phyloP scores from a whole-genome alignment of 148 eudicot genomes.

The Selenicereus undatus region DNA sequence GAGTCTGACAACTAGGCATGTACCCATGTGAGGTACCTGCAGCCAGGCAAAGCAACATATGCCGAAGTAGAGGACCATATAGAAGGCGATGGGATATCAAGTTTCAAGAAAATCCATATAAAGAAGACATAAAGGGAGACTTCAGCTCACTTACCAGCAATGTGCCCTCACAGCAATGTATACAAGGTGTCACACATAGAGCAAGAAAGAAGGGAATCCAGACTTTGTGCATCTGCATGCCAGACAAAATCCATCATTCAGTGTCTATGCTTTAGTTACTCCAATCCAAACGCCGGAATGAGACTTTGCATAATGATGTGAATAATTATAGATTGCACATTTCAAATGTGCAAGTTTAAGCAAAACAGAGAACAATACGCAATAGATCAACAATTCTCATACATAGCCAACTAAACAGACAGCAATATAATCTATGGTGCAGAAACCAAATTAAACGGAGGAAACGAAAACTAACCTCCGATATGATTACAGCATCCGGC shows the following conservation, averaged over 20 bases:
- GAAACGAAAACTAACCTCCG: slow-evolving; percentile 50
- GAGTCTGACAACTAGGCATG: neutral
- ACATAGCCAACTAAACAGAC: neutral
- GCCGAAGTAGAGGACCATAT: neutral
- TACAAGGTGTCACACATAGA: slow-evolving; percentile 68
- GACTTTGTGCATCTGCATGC: slow-evolving; percentile 80
- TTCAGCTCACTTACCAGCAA: slow-evolving; percentile 59
- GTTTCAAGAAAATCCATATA: neutral
- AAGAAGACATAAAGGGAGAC: neutral
- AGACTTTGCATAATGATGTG: neutral
- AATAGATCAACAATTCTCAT: neutral
- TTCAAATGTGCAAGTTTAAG: neutral
- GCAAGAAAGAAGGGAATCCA: slow-evolving; percentile 76
- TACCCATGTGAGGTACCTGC: too few species aligned
- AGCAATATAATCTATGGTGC: neutral
- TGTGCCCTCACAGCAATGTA: slow-evolving; percentile 94
- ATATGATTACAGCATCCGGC: slow-evolving; percentile 62
- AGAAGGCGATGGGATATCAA: neutral
- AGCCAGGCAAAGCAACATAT: too few species aligned
- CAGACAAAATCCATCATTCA: slow-evolving; percentile 6
- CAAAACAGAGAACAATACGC: neutral
- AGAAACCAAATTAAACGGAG: neutral
- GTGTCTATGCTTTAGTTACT: neutral
- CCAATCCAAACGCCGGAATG: neutral
- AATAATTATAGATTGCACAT: too few species aligned